These are phyloP conservation scores for Claviceps sp. DNA, from an alignment of 2,329 filamentous ascomycete genomes.

Conservation along the genomic window DNA sequence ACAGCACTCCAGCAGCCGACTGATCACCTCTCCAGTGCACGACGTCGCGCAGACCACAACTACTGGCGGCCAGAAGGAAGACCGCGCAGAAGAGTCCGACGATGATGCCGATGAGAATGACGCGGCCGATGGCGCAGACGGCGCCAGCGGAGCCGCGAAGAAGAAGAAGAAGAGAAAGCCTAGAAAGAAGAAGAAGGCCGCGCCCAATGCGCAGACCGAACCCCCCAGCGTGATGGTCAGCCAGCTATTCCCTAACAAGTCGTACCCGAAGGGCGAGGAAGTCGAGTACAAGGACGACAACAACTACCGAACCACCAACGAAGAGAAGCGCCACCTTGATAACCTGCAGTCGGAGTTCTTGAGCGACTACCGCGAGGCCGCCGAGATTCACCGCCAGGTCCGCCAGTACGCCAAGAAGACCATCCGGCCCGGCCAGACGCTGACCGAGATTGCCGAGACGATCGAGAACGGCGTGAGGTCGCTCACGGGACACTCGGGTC, in stretches of 20 bases:
- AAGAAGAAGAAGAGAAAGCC: slow-evolving; percentile 66
- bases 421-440: slow-evolving; percentile 66
- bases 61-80: slow-evolving; percentile 25
- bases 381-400: slow-evolving; percentile 83
- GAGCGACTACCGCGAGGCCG: slow-evolving; percentile 67
- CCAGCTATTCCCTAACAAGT: slow-evolving; percentile 57
- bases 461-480: slow-evolving; percentile 74
- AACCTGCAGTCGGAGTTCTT: slow-evolving; percentile 72
- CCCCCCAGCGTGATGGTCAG: slow-evolving; percentile 61
- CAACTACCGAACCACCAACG: slow-evolving; percentile 60
- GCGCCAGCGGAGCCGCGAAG: slow-evolving; percentile 23
- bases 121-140: slow-evolving; percentile 20
- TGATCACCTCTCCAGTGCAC: slow-evolving; percentile 19
- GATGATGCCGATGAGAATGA: slow-evolving; percentile 37
- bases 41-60: slow-evolving; percentile 26
- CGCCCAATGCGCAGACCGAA: slow-evolving; percentile 54
- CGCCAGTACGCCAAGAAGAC: slow-evolving; percentile 69
- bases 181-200: slow-evolving; percentile 67
- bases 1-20: neutral
- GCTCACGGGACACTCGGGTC: slow-evolving; percentile 60
- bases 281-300: slow-evolving; percentile 69
- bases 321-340: slow-evolving; percentile 74
- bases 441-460: slow-evolving; percentile 75
- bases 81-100: slow-evolving; percentile 36
- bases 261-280: slow-evolving; percentile 65